Conservation (phyloP, 768 basidiomycete species). For the Leucocoprinus sp. region DNA sequence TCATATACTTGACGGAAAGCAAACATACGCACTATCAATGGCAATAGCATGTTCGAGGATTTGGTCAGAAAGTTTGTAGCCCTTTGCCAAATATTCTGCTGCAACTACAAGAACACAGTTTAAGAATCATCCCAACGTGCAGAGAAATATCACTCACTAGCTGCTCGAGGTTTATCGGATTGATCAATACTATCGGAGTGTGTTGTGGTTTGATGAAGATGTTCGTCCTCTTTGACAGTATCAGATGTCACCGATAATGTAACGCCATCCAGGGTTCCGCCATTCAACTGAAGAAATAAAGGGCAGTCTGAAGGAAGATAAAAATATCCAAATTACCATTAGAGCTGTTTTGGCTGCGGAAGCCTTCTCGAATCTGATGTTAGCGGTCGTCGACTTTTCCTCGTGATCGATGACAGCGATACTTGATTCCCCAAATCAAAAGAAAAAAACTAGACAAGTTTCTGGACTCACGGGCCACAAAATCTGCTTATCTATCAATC, state of each 20-base stretch:
- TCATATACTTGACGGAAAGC: neutral
- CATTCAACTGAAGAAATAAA: constrained; percentile 44
- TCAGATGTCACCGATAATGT: constrained; percentile 68
- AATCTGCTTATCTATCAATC: constrained; percentile 40
- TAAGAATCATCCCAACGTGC: neutral
- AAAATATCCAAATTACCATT: constrained; percentile 41
- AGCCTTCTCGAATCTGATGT: constrained; percentile 76
- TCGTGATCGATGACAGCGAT: constrained; percentile 57
- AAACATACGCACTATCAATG: constrained; percentile 43
- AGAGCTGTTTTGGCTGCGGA: constrained; percentile 80
- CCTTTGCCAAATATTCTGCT: constrained; percentile 89
- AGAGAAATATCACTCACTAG: constrained; percentile 39
- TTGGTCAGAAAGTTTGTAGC: constrained; percentile 73
- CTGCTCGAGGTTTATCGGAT: constrained; percentile 86
- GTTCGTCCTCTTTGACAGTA: constrained; percentile 45
- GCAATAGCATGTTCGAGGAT: constrained; percentile 77
- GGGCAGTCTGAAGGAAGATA: neutral
- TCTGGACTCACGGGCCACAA: constrained; percentile 65
- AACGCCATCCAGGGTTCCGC: constrained; percentile 67
- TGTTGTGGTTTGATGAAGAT: constrained; percentile 26
- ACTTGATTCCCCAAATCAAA: constrained; percentile 26
- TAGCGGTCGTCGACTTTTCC: constrained; percentile 37
- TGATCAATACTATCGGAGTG: constrained; percentile 47
- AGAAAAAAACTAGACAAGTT: neutral
- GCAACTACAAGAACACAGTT: constrained; percentile 43